These are phyloP conservation scores for Fusarium sp. DNA, from an alignment of 2,329 filamentous ascomycete genomes.

Conservation along the genomic window DNA sequence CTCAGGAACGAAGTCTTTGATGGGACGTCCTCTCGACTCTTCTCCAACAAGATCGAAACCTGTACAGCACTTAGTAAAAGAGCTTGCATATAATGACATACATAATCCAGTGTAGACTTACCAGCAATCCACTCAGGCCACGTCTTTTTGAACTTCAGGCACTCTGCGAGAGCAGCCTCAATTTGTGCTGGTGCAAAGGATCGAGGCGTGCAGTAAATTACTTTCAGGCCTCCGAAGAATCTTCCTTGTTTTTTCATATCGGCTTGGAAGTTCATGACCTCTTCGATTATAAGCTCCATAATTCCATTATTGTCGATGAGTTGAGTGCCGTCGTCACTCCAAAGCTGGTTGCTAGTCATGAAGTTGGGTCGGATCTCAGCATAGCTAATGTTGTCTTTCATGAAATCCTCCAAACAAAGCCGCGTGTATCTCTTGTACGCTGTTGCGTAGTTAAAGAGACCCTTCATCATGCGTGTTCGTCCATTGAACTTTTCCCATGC, in stretches of 20 bases:
- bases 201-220: slow-evolving; percentile 78
- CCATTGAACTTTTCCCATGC: slow-evolving; percentile 75
- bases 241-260: slow-evolving; percentile 47
- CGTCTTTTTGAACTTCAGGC: slow-evolving; percentile 68
- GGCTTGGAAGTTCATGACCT: slow-evolving; percentile 63
- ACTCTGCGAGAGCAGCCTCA: slow-evolving; percentile 68
- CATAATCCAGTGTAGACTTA: slow-evolving; percentile 52
- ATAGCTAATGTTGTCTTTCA: slow-evolving; percentile 76
- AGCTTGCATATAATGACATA: no score
- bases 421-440: slow-evolving; percentile 73
- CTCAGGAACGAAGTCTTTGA: slow-evolving; percentile 67
- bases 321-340: slow-evolving; percentile 66
- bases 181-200: slow-evolving; percentile 67
- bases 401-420: slow-evolving; percentile 71
- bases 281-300: slow-evolving; percentile 70
- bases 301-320: slow-evolving; percentile 69
- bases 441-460: slow-evolving; percentile 75
- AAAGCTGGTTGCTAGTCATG: slow-evolving; percentile 73
- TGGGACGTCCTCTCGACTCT: slow-evolving; percentile 71
- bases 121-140: slow-evolving; percentile 74
- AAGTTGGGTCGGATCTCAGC: slow-evolving; percentile 79
- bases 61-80: slow-evolving; percentile 44
- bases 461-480: slow-evolving; percentile 79
- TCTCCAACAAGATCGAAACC: slow-evolving; percentile 80
- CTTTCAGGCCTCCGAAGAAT: slow-evolving; percentile 74